phyloP scores from a whole-genome alignment of 139 green algal genomes.

The Edaphochlamys debaryana region DNA sequence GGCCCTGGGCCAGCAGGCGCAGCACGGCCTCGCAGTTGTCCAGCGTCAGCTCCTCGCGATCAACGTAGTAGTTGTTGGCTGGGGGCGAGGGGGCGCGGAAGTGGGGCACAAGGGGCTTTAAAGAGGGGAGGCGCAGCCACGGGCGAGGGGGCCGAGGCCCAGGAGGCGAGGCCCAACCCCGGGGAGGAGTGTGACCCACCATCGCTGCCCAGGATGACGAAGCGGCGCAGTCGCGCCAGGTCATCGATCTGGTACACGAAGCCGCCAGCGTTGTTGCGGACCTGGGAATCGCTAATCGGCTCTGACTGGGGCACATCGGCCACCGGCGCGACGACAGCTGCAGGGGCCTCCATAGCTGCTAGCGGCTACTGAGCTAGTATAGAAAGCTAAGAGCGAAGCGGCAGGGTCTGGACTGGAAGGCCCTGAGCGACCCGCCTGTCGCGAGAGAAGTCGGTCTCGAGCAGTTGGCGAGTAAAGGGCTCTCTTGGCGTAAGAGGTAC shows the following conservation, averaged over 20 bases:
- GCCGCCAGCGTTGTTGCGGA: conserved; percentile 31
- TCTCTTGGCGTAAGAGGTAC: too few species aligned
- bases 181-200: neutral
- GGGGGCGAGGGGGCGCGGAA: neutral
- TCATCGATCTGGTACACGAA: conserved; percentile 30
- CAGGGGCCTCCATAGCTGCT: too few species aligned
- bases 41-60: neutral
- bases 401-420: too few species aligned
- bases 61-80: neutral
- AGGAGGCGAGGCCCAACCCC: neutral
- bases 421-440: too few species aligned
- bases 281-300: conserved; percentile 6
- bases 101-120: neutral
- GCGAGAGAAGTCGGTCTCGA: too few species aligned
- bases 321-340: too few species aligned
- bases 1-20: neutral
- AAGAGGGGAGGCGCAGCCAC: too few species aligned
- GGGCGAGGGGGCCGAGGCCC: too few species aligned
- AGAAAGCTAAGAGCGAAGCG: too few species aligned
- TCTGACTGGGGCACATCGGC: conserved; percentile 1
- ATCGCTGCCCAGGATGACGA: conserved; percentile 26
- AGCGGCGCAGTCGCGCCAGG: neutral
- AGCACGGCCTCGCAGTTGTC: neutral
- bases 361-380: too few species aligned
- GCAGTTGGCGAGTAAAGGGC: too few species aligned